These are phyloP conservation scores for Centaurea solstitialis DNA, from an alignment of 129 eudicot genomes.

Conservation along the genomic window DNA sequence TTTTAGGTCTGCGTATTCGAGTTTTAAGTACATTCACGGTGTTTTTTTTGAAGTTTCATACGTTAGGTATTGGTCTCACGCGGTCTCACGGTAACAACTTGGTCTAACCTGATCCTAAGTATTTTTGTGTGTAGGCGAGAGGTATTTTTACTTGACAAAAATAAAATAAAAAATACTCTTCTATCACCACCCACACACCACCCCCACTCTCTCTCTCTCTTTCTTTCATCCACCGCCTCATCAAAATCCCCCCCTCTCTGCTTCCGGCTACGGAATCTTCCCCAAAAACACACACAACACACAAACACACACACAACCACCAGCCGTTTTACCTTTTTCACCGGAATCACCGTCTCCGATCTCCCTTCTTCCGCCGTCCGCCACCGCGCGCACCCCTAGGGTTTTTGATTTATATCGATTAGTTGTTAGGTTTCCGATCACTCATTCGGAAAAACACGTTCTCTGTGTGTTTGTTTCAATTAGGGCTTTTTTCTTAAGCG, in stretches of 20 bases:
- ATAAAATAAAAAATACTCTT: slow-evolving; percentile 30
- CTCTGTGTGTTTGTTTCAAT: slow-evolving; percentile 6
- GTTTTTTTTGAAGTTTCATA: too few species aligned
- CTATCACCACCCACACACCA: not conserved
- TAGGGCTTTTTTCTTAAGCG: slow-evolving; percentile 30
- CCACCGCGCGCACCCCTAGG: slow-evolving; percentile 7
- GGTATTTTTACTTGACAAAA: slow-evolving; percentile 30
- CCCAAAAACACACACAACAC: slow-evolving; percentile 28
- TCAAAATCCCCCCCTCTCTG: slow-evolving; percentile 33
- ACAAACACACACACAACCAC: slow-evolving; percentile 17
- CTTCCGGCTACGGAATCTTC: slow-evolving; percentile 31
- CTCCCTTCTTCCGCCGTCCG: not conserved
- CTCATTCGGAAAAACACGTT: slow-evolving; percentile 9
- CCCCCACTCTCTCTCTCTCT: not conserved
- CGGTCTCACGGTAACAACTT: too few species aligned
- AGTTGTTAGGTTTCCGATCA: slow-evolving; percentile 32
- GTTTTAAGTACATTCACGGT: too few species aligned
- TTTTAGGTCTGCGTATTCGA: too few species aligned
- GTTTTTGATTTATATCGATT: slow-evolving; percentile 15
- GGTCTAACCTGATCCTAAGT: too few species aligned
- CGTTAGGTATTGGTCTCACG: too few species aligned
- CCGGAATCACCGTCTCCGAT: slow-evolving; percentile 22
- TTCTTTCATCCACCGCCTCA: slow-evolving; percentile 48
- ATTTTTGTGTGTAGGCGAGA: not conserved
- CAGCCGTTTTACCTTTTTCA: slow-evolving; percentile 8